phyloP scores from a whole-genome alignment of 2,329 filamentous ascomycete species.

The Hypoxylon sp. region DNA sequence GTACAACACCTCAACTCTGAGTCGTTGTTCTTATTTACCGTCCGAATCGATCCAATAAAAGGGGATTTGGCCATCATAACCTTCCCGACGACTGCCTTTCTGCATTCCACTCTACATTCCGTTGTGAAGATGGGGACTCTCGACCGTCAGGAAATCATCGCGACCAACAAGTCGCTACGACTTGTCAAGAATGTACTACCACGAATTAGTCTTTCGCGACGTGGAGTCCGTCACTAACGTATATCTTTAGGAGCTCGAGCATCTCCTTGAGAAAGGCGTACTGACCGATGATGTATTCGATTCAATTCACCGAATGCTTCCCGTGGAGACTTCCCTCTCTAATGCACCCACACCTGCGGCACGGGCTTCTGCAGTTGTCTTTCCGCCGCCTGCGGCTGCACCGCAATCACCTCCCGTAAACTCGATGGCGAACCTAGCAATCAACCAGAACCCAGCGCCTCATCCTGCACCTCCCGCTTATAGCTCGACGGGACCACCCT shows the following conservation, averaged over 20 bases:
- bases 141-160: conserved; percentile 70
- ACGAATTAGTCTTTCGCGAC: background rate
- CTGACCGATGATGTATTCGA: conserved; percentile 82
- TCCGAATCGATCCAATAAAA: conserved; percentile 5
- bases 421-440: conserved; percentile 58
- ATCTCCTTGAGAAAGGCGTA: conserved; percentile 83
- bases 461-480: conserved; percentile 64
- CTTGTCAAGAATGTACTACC: conserved; percentile 82
- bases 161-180: conserved; percentile 86
- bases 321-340: conserved; percentile 73
- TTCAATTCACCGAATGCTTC: conserved; percentile 79
- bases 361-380: conserved; percentile 50
- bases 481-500: conserved; percentile 58
- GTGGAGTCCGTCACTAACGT: conserved; percentile 21
- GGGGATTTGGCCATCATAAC: conserved; percentile 6
- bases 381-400: conserved; percentile 42
- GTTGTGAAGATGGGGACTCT: conserved; percentile 57
- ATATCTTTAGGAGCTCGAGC: conserved; percentile 84
- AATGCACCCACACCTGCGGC: conserved; percentile 58
- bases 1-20: background rate
- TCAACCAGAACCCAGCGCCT: conserved; percentile 49
- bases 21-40: background rate
- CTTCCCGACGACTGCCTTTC: background rate
- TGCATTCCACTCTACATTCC: background rate
- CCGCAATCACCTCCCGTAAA: conserved; percentile 46